phyloP scores from a whole-genome alignment of 805 yeast genomes.

The Yarrowia sp. region DNA sequence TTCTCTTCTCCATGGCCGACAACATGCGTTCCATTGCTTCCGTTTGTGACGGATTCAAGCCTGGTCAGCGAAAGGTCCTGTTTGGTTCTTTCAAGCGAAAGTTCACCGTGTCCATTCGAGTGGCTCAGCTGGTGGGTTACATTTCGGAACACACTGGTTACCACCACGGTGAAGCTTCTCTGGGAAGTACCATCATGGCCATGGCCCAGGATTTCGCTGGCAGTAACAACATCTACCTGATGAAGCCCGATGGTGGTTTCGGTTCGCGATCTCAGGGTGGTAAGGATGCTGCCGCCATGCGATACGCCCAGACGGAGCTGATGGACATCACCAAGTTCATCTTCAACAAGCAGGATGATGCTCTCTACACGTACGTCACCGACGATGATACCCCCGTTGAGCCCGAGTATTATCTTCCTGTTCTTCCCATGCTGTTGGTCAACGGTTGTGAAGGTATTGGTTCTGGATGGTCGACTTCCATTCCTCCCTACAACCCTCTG shows the following conservation, averaged over 20 bases:
- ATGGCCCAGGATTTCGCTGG: constrained; percentile 95
- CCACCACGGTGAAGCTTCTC: constrained; percentile 91
- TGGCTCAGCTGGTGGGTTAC: constrained; percentile 85
- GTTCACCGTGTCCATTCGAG: constrained; percentile 73
- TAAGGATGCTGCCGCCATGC: constrained; percentile 96
- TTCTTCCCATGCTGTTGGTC: constrained; percentile 90
- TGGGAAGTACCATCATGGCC: constrained; percentile 86
- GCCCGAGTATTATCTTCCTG: constrained; percentile 92
- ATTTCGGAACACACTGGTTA: constrained; percentile 86
- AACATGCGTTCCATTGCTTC: constrained; percentile 93
- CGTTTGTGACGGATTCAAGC: constrained; percentile 91
- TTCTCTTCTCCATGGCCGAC: constrained; percentile 94
- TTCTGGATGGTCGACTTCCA: constrained; percentile 95
- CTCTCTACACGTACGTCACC: constrained; percentile 71
- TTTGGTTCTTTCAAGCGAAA: constrained; percentile 84
- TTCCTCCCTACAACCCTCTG: constrained; percentile 84
- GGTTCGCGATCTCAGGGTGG: constrained; percentile 98
- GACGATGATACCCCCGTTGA: constrained; percentile 94
- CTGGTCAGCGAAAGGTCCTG: constrained; percentile 92
- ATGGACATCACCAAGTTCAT: constrained; percentile 69
- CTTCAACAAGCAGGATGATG: constrained; percentile 76
- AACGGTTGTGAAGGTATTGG: constrained; percentile 99
- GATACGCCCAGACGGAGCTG: constrained; percentile 89
- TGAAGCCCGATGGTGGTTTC: constrained; percentile 90
- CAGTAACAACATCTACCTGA: constrained; percentile 76